Evolutionary conservation across 2,329 filamentous ascomycete genomes (phyloP).

Genomic region (Ophiostoma sp.): DNA sequence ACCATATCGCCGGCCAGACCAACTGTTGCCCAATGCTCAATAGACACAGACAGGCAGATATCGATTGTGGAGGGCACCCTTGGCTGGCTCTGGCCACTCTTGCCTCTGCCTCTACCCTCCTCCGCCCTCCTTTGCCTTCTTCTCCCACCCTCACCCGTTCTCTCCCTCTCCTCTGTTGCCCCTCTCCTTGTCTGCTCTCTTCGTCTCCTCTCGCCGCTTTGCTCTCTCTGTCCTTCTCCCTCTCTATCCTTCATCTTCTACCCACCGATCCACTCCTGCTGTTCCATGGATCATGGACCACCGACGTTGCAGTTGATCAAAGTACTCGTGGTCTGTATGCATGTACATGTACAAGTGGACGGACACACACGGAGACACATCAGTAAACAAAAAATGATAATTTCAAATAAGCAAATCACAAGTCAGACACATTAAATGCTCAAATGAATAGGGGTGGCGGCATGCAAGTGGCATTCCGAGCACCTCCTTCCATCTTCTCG

Average conservation of each 20-base stretch:
- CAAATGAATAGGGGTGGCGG: not conserved
- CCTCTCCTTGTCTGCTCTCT: not conserved
- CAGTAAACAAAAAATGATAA: not conserved
- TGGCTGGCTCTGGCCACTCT: not conserved
- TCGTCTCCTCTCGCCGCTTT: not conserved
- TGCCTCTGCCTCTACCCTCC: no score
- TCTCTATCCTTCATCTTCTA: not conserved
- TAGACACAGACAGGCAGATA: not conserved
- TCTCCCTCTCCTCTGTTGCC: not conserved
- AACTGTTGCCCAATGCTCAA: slow-evolving; percentile 6
- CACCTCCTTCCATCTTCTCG: not conserved
- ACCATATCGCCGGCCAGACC: not conserved
- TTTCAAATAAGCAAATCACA: not conserved
- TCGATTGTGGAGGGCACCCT: slow-evolving; percentile 5
- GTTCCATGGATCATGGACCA: slow-evolving; percentile 4
- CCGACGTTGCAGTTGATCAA: slow-evolving; percentile 8
- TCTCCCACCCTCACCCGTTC: no score
- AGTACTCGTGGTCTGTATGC: not conserved
- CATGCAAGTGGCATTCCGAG: not conserved
- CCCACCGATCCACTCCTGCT: not conserved
- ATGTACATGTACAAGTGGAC: not conserved
- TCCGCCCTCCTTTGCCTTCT: no score
- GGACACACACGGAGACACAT: not conserved
- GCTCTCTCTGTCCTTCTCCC: not conserved
- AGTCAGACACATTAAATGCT: no score